phyloP scores from a whole-genome alignment of 2,329 filamentous ascomycete genomes.

The Fusarium drepaniforme region DNA sequence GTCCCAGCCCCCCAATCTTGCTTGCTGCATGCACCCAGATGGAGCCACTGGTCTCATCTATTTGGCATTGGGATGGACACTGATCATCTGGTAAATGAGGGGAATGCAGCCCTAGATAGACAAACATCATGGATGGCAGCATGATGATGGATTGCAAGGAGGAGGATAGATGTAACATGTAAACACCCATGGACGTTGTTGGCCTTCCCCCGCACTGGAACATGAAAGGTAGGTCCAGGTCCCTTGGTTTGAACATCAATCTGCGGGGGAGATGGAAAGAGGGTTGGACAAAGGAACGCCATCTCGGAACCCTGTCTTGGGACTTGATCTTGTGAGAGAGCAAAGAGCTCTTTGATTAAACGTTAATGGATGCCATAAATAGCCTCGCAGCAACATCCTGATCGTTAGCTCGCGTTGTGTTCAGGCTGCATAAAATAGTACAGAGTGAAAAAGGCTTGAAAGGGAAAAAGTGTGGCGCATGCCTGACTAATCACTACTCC shows the following conservation, averaged over 20 bases:
- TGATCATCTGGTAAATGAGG: constrained; percentile 20
- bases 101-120: not conserved
- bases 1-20: not conserved
- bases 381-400: constrained; percentile 1
- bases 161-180: constrained; percentile 37
- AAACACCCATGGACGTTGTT: not conserved
- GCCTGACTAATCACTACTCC: constrained; percentile 26
- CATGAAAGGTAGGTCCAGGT: not conserved
- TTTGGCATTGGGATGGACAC: not conserved
- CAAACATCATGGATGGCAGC: not conserved
- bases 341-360: not conserved
- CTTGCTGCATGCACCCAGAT: constrained; percentile 8
- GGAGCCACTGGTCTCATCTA: not conserved
- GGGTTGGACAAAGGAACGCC: constrained; percentile 13
- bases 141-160: constrained; percentile 9
- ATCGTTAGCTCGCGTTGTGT: not conserved
- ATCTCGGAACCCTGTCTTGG: not conserved
- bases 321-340: not conserved
- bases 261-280: constrained; percentile 5
- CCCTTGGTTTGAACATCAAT: not conserved
- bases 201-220: constrained; percentile 4
- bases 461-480: not conserved
- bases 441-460: not conserved
- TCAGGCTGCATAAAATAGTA: not conserved
- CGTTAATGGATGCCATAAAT: constrained; percentile 8